phyloP scores from a whole-genome alignment of 495 filamentous ascomycete genomes.

The Xylaria telfairii region DNA sequence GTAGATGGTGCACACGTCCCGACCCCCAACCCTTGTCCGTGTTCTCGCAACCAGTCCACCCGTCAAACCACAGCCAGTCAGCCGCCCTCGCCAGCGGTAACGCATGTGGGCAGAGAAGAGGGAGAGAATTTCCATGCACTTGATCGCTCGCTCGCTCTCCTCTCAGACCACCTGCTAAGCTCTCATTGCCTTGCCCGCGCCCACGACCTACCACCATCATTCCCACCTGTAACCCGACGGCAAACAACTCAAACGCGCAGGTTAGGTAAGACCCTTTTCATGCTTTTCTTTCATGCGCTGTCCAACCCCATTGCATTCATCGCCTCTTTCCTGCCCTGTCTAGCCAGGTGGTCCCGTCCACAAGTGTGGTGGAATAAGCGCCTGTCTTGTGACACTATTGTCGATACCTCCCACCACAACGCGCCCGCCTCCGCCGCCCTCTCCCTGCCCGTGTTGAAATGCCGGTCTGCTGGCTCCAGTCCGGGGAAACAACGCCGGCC shows the following conservation, averaged over 20 bases:
- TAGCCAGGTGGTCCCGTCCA: constrained; percentile 14
- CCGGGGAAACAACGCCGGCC: constrained; percentile 23
- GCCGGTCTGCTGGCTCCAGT: constrained; percentile 27
- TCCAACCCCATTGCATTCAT: constrained; percentile 18
- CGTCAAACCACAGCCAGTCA: constrained; percentile 25
- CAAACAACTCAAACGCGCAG: constrained; percentile 28
- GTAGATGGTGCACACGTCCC: constrained; percentile 1
- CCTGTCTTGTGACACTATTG: constrained; percentile 31
- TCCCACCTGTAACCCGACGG: constrained; percentile 31
- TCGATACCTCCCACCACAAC: constrained; percentile 27
- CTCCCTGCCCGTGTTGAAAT: constrained; percentile 23
- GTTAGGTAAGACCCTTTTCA: constrained; percentile 27
- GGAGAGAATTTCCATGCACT: constrained; percentile 25
- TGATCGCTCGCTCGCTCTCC: constrained; percentile 29
- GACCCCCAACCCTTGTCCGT: constrained; percentile 18
- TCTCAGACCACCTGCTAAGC: constrained; percentile 31
- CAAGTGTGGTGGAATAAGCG: constrained; percentile 30
- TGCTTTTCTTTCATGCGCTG: constrained; percentile 13
- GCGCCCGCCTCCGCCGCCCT: constrained; percentile 16
- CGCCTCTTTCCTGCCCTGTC: constrained; percentile 7
- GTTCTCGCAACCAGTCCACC: constrained; percentile 22
- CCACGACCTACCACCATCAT: constrained; percentile 30
- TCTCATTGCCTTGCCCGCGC: constrained; percentile 30
- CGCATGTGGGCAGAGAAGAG: constrained; percentile 23
- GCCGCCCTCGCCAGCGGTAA: constrained; percentile 22